phyloP scores from a whole-genome alignment of 2,329 filamentous ascomycete species.

The Colletotrichum cereale region DNA sequence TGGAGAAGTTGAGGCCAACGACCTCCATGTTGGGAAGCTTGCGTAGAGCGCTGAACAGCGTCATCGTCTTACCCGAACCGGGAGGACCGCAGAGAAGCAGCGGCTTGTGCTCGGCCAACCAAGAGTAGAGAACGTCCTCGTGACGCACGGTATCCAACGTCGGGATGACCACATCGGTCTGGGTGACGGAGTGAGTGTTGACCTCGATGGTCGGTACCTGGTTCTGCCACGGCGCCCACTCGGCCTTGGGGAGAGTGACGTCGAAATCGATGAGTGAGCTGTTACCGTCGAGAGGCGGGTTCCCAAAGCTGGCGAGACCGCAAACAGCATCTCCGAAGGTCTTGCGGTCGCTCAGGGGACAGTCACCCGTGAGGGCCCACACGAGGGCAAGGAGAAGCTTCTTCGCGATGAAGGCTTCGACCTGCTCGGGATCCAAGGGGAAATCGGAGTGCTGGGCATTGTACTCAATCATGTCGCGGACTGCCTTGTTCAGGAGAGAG shows the following conservation, averaged over 20 bases:
- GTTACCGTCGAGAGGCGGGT: slow-evolving; percentile 81
- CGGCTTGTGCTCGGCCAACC: slow-evolving; percentile 98
- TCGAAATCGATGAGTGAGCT: slow-evolving; percentile 97
- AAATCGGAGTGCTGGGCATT: slow-evolving; percentile 96
- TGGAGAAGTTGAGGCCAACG: slow-evolving; percentile 99
- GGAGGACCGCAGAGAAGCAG: slow-evolving; percentile 96
- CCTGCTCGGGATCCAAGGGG: slow-evolving; percentile 88
- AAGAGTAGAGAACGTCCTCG: slow-evolving; percentile 99
- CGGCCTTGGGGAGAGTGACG: slow-evolving; percentile 84
- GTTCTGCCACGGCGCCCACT: slow-evolving; percentile 94
- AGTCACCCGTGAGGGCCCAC: slow-evolving; percentile 97
- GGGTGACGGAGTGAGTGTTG: slow-evolving; percentile 97
- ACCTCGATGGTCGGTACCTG: slow-evolving; percentile 96
- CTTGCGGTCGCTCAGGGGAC: slow-evolving; percentile 88
- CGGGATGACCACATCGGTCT: slow-evolving; percentile 98
- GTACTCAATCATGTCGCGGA: slow-evolving; percentile 93
- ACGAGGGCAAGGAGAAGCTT: slow-evolving; percentile 93
- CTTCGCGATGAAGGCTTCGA: slow-evolving; percentile 91
- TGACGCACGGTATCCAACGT: slow-evolving; percentile 97
- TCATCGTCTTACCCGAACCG: slow-evolving; percentile 99
- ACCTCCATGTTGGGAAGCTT: slow-evolving; percentile 99
- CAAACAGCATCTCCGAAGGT: slow-evolving; percentile 87
- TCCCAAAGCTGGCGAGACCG: slow-evolving; percentile 85
- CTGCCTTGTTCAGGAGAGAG: slow-evolving; percentile 94
- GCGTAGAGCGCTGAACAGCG: slow-evolving; percentile 94